Base-by-base conservation (phyloP, 306 rosid species). In the Vachellia pachyceras region DNA sequence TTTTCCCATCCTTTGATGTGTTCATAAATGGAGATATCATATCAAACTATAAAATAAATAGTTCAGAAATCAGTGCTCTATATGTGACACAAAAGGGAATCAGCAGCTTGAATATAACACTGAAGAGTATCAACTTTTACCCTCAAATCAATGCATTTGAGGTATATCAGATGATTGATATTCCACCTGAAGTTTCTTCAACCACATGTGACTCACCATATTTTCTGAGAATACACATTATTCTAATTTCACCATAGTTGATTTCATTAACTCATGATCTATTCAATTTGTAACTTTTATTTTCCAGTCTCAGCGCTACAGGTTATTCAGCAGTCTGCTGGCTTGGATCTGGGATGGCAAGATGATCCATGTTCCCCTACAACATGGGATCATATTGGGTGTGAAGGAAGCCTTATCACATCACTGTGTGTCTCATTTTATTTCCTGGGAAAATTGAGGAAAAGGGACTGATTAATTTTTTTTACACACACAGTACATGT, bases 131-230 rank as follows among this genome's bases (percentile, higher is more conserved):
- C 75, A 83, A 67, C 45, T 92, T 88, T 83, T 90, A 88, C 79
- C 95, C 99, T 87, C 97, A 87, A 79, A 84, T 95, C 89, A 95
- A 92, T 87, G 99, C 92, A 69, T 86, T 95, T 82, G 99, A 92
- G 85, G 95, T 93, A 29, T 95, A 92, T 83, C 86, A 87, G 78
- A 91, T 95, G 77, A 73, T 91, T 80, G 89, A 83, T 81, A 80
- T 93, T 81, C 99, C 97, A 57, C 52, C 80, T 64, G 97, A 91
- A 80, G 93, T 82, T 69, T 95, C 99, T 14, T 95, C 99, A 75
- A 95, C 99, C 52, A 89, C 99, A 89, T 97, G 99, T 94, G 17
- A 20, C 36, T 14, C n/a, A 37, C 37, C 73, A n/a, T 50, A 73
- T 67, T 76, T 36, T 35, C 58, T 66, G 36, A 66, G 41, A 63